Evolutionary conservation across 768 basidiomycete genomes (phyloP).

Genomic region (Suillus ampliporus): DNA sequence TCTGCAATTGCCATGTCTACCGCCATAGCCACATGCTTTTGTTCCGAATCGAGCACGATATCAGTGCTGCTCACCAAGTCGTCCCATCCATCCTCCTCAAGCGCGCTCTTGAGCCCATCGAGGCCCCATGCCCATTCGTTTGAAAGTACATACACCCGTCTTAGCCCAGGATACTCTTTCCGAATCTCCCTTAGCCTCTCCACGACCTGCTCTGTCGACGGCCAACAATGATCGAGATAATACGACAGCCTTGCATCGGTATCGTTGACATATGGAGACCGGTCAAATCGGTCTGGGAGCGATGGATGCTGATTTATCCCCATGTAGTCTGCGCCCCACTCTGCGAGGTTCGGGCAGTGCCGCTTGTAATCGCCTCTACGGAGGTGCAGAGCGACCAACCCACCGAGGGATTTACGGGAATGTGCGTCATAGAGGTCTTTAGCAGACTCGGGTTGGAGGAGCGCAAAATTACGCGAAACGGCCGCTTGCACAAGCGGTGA

Average conservation of each 20-base stretch:
- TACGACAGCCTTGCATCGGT: constrained; percentile 30
- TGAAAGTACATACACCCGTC: constrained; percentile 54
- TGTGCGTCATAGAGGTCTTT: constrained; percentile 24
- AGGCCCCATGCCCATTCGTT: constrained; percentile 56
- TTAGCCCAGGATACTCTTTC: constrained; percentile 35
- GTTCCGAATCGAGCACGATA: constrained; percentile 48
- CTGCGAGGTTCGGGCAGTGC: constrained; percentile 57
- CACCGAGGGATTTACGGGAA: constrained; percentile 38
- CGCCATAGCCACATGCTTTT: constrained; percentile 54
- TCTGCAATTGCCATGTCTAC: constrained; percentile 68
- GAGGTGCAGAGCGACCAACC: constrained; percentile 59
- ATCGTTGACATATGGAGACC: constrained; percentile 21
- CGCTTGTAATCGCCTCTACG: constrained; percentile 62
- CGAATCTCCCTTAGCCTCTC: constrained; percentile 42
- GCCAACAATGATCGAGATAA: constrained; percentile 51
- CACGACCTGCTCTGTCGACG: constrained; percentile 48
- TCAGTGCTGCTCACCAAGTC: constrained; percentile 50
- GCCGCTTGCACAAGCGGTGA: constrained; percentile 56
- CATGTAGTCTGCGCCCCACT: constrained; percentile 51
- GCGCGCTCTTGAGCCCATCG: constrained; percentile 40
- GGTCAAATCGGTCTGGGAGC: constrained; percentile 48
- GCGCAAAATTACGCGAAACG: constrained; percentile 52
- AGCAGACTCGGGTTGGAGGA: constrained; percentile 43
- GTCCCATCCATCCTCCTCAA: constrained; percentile 55
- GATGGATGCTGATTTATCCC: constrained; percentile 53